phyloP scores from a whole-genome alignment of 177 flowering plant species.

The Vitis hybrid region DNA sequence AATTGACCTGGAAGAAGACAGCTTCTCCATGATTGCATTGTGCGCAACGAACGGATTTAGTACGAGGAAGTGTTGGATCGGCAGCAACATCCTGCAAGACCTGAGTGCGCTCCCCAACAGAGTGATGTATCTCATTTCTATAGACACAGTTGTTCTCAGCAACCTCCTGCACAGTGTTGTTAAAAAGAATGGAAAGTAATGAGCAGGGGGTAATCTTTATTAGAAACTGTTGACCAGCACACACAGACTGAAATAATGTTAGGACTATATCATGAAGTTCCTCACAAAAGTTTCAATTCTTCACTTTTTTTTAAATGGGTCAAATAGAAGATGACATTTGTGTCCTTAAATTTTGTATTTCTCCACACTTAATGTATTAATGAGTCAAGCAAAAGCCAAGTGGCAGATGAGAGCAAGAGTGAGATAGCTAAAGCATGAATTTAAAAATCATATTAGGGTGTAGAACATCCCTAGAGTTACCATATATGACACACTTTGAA shows the following conservation, averaged over 20 bases:
- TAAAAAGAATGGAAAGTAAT: neutral
- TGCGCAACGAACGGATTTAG: constrained; percentile 76
- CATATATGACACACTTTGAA: neutral
- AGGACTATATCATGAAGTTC: neutral
- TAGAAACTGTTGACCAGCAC: neutral
- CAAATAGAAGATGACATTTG: neutral
- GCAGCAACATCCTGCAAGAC: constrained; percentile 85
- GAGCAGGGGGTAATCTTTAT: neutral
- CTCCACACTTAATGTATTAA: neutral
- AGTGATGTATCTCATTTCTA: constrained; percentile 81
- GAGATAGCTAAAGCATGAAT: neutral
- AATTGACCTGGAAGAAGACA: constrained; percentile 87
- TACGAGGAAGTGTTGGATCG: constrained; percentile 96
- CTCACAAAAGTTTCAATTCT: neutral
- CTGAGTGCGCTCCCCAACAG: constrained; percentile 83
- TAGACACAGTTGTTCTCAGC: constrained; percentile 94
- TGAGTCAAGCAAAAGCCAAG: neutral
- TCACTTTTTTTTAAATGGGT: neutral
- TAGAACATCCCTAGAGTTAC: neutral
- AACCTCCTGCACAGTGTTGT: constrained; percentile 56
- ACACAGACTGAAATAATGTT: neutral
- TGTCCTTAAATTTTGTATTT: neutral
- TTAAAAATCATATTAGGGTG: neutral
- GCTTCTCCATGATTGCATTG: constrained; percentile 89
- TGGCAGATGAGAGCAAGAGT: neutral